phyloP scores from a whole-genome alignment of 176 grass and related monocot species.

The Hsuehochloa calcarea region DNA sequence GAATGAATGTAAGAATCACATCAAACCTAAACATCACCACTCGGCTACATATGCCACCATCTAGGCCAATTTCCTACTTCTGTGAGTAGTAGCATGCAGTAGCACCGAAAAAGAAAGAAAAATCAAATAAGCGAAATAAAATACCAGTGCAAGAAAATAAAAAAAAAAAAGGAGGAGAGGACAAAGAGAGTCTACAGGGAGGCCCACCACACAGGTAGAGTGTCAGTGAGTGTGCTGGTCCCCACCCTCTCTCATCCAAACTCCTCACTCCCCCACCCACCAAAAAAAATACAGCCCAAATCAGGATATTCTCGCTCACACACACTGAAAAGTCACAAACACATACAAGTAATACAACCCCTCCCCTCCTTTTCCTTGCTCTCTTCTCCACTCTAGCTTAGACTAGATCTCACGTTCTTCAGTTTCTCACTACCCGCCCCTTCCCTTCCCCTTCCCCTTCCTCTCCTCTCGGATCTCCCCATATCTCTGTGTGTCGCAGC shows the following conservation, averaged over 20 bases:
- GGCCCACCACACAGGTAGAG: conserved; percentile 19
- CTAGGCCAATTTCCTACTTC: conserved; percentile 5
- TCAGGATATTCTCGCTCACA: conserved; percentile 41
- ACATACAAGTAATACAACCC: background rate
- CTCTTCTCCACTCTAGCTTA: conserved; percentile 36
- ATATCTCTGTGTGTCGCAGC: conserved; percentile 16
- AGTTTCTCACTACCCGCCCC: conserved; percentile 12
- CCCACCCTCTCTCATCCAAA: conserved; percentile 28
- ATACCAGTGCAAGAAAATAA: background rate
- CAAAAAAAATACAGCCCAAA: background rate
- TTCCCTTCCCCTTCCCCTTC: background rate
- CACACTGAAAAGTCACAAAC: background rate
- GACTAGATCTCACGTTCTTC: conserved; percentile 51
- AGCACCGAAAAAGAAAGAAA: background rate
- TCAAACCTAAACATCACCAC: background rate
- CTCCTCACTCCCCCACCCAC: background rate
- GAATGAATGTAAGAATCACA: conserved; percentile 17
- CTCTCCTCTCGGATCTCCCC: conserved; percentile 34
- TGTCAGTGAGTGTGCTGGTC: conserved; percentile 42
- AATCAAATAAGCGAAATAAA: background rate
- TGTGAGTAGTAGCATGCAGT: too few relatives aligned
- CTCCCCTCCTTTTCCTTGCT: background rate
- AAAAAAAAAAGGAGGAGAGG: background rate
- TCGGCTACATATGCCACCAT: background rate
- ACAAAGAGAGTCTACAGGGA: background rate